Percentiles rank a stretch among this genome's conserved stretches.
Evolutionary conservation across 768 basidiomycete species (phyloP).

Genomic region (Tubosaeta sp.): DNA sequence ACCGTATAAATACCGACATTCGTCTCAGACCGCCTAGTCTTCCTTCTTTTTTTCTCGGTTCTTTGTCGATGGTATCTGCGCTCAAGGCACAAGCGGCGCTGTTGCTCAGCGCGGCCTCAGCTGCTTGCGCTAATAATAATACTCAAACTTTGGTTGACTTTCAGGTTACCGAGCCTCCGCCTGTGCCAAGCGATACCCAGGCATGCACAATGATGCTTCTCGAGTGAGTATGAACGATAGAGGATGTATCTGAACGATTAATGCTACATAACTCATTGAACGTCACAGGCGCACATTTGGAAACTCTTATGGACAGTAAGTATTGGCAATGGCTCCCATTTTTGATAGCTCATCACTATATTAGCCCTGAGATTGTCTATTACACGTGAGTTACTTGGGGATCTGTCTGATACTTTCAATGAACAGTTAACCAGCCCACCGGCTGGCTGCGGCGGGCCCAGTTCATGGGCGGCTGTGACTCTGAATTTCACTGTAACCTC

Average conservation of each 20-base stretch:
- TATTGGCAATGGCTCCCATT: constrained; percentile 1
- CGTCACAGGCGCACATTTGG: constrained; percentile 61
- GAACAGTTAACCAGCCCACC: constrained; percentile 50
- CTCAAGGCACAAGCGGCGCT: constrained; percentile 7
- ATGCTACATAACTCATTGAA: neutral
- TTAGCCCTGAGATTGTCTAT: constrained; percentile 60
- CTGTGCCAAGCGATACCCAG: constrained; percentile 55
- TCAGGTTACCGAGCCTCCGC: constrained; percentile 70
- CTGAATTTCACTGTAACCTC: constrained; percentile 75
- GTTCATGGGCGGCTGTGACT: constrained; percentile 72
- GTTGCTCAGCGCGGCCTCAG: constrained; percentile 10
- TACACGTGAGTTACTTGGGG: constrained; percentile 41
- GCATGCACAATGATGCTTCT: constrained; percentile 64
- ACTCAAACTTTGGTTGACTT: constrained; percentile 48
- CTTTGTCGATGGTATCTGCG: constrained; percentile 18
- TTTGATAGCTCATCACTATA: neutral
- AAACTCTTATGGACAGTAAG: constrained; percentile 64
- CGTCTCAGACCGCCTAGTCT: neutral
- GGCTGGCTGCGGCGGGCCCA: constrained; percentile 61
- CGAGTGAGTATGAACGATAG: constrained; percentile 39
- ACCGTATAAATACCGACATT: constrained; percentile 6
- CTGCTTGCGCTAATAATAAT: constrained; percentile 5
- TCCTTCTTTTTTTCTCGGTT: constrained; percentile 3
- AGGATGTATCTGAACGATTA: neutral
- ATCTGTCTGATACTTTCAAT: neutral